A percentile compares a stretch with the other conserved stretches of the same genome.
phyloP scores from a whole-genome alignment of 768 basidiomycete species.

The Floccularia luteovirens region DNA sequence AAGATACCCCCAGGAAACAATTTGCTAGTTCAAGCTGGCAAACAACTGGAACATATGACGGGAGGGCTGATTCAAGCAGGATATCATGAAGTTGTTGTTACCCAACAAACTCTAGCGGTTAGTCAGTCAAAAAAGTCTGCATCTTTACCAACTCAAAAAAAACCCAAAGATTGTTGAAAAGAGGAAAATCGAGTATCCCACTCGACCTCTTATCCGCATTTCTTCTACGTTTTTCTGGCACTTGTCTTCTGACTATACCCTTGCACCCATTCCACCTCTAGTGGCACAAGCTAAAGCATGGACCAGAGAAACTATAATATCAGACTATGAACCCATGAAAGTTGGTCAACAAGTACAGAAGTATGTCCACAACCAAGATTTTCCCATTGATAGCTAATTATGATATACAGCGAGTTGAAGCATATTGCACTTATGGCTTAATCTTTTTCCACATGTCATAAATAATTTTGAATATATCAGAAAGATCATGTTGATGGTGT shows the following conservation, averaged over 20 bases:
- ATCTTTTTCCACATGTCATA: conserved; percentile 11
- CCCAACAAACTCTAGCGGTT: conserved; percentile 67
- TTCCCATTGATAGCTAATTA: not conserved
- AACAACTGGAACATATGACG: conserved; percentile 85
- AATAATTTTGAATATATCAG: conserved; percentile 1
- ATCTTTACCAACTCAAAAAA: not conserved
- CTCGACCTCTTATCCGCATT: conserved; percentile 89
- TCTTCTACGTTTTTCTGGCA: conserved; percentile 98
- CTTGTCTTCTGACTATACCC: conserved; percentile 75
- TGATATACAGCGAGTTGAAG: conserved; percentile 55
- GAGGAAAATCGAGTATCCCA: conserved; percentile 49
- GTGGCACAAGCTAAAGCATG: conserved; percentile 36
- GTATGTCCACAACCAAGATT: conserved; percentile 28
- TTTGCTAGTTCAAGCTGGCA: conserved; percentile 91
- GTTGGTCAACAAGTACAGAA: conserved; percentile 86
- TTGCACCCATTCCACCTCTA: conserved; percentile 57
- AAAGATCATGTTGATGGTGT: conserved; percentile 19
- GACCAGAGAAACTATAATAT: conserved; percentile 28
- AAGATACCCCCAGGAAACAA: conserved; percentile 76
- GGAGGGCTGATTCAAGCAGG: conserved; percentile 88
- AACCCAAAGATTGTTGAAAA: conserved; percentile 48
- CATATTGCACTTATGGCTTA: conserved; percentile 77
- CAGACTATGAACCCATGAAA: conserved; percentile 67
- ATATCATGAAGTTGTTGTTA: conserved; percentile 93
- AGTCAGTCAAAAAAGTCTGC: conserved; percentile 10